Percentiles rank a stretch among this genome's conserved stretches.
phyloP scores from a whole-genome alignment of 306 rosid species.

The Calophaca sinica region DNA sequence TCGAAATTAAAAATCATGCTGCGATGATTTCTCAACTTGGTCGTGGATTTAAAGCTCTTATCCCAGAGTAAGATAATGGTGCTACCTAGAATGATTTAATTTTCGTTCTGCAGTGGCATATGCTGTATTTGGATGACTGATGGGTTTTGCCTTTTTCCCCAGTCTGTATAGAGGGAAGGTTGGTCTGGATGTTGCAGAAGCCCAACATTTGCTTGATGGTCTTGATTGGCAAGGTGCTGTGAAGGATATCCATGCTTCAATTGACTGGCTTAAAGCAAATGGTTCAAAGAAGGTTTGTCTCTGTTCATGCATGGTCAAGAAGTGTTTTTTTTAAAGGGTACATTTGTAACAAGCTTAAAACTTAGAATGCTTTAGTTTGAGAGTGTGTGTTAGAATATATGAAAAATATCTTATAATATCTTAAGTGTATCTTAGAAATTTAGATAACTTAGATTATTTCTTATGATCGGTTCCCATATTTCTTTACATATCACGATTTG shows the following conservation, averaged over 20 bases:
- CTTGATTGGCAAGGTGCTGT: constrained; percentile 99
- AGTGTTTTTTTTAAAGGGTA: background rate
- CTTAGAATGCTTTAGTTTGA: background rate
- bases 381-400: background rate
- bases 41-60: constrained; percentile 86
- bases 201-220: constrained; percentile 86
- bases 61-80: constrained; percentile 71
- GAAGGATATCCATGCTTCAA: constrained; percentile 83
- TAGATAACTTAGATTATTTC: too few relatives aligned
- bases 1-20: constrained; percentile 86
- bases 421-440: too few relatives aligned
- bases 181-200: constrained; percentile 91
- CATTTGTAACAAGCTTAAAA: background rate
- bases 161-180: constrained; percentile 91
- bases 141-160: constrained; percentile 18
- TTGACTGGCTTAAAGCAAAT: constrained; percentile 90
- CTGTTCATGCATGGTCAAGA: constrained; percentile 38
- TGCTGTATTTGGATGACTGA: constrained; percentile 38
- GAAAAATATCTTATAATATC: too few relatives aligned
- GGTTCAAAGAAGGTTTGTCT: constrained; percentile 84
- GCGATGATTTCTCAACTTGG: constrained; percentile 77
- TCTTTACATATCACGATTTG: too few relatives aligned
- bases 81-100: background rate
- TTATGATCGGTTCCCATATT: too few relatives aligned
- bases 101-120: background rate